Percentiles rank a stretch among this genome's conserved stretches.
These are phyloP conservation scores for Talaromyces islandicus DNA, from an alignment of 2,329 filamentous ascomycete genomes.

Conservation along the genomic window DNA sequence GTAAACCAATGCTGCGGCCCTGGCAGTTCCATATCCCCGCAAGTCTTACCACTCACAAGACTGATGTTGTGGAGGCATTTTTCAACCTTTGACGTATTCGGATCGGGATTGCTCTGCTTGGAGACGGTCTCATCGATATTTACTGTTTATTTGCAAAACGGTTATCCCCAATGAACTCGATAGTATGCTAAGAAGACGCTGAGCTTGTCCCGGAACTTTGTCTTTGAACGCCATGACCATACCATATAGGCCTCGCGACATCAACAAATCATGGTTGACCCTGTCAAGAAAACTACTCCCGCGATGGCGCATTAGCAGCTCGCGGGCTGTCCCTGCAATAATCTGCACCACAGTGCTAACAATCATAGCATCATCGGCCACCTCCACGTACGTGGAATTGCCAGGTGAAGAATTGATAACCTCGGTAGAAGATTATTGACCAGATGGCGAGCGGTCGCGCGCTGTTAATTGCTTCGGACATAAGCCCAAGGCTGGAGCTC, in stretches of 20 bases:
- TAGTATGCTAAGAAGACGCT: not conserved
- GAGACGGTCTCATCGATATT: not conserved
- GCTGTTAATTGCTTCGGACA: not conserved
- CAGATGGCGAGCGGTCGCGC: not conserved
- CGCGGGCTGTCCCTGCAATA: not conserved
- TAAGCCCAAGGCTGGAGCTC: not conserved
- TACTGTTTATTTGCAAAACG: not conserved
- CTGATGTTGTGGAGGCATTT: slow-evolving; percentile 27
- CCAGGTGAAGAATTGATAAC: not conserved
- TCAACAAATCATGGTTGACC: slow-evolving; percentile 53
- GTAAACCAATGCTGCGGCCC: slow-evolving; percentile 46
- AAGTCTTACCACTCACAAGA: slow-evolving; percentile 31
- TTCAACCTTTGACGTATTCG: not conserved
- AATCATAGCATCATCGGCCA: not conserved
- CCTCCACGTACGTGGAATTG: not conserved
- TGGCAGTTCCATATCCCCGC: slow-evolving; percentile 39
- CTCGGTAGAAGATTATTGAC: not conserved
- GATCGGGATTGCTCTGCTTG: not conserved
- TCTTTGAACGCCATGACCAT: slow-evolving; percentile 49
- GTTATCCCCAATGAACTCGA: not conserved
- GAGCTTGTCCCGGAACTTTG: not conserved
- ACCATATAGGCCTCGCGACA: slow-evolving; percentile 50
- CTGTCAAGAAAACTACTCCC: slow-evolving; percentile 51
- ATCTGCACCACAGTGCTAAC: slow-evolving; percentile 1
- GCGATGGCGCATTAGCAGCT: slow-evolving; percentile 19